phyloP scores from a whole-genome alignment of 2,329 filamentous ascomycete species.

The Aureobasidium melanogenum region DNA sequence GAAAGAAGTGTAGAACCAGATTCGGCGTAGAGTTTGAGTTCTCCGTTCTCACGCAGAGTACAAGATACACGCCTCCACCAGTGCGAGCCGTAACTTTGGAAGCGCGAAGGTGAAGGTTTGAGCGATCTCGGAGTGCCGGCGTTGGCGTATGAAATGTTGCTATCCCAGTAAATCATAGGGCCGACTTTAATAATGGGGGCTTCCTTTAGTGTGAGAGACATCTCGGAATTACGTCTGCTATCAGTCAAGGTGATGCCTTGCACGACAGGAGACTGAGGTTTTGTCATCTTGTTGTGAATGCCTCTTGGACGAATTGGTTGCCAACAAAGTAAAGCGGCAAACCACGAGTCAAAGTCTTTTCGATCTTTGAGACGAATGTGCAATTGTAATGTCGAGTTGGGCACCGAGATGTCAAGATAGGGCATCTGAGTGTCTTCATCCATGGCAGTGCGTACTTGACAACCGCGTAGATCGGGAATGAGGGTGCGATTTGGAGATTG shows the following conservation, averaged over 20 bases:
- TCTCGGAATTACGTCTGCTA: slow-evolving; percentile 39
- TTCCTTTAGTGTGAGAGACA: slow-evolving; percentile 52
- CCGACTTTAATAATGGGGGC: slow-evolving; percentile 83
- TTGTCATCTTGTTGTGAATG: slow-evolving; percentile 45
- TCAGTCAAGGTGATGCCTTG: slow-evolving; percentile 6
- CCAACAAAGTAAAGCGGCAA: slow-evolving; percentile 74
- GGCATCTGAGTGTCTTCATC: slow-evolving; percentile 40
- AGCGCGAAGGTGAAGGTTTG: slow-evolving; percentile 44
- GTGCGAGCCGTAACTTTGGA: slow-evolving; percentile 49
- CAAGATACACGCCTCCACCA: slow-evolving; percentile 86
- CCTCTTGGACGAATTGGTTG: slow-evolving; percentile 60
- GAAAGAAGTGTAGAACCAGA: slow-evolving; percentile 72
- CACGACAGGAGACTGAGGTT: slow-evolving; percentile 31
- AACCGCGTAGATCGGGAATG: slow-evolving; percentile 66
- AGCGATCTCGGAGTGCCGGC: slow-evolving; percentile 23
- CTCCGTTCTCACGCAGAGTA: slow-evolving; percentile 88
- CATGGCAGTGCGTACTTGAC: slow-evolving; percentile 50
- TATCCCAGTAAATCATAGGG: slow-evolving; percentile 71
- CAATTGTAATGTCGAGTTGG: slow-evolving; percentile 50
- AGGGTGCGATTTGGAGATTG: slow-evolving; percentile 56
- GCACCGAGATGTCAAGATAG: slow-evolving; percentile 43
- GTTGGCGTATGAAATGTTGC: slow-evolving; percentile 43
- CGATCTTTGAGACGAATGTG: slow-evolving; percentile 55
- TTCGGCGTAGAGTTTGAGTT: slow-evolving; percentile 83
- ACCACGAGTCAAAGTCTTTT: slow-evolving; percentile 68